Evolutionary conservation across 148 eudicot species (phyloP).

Genomic region (Amaranthus hypochondriacus): DNA sequence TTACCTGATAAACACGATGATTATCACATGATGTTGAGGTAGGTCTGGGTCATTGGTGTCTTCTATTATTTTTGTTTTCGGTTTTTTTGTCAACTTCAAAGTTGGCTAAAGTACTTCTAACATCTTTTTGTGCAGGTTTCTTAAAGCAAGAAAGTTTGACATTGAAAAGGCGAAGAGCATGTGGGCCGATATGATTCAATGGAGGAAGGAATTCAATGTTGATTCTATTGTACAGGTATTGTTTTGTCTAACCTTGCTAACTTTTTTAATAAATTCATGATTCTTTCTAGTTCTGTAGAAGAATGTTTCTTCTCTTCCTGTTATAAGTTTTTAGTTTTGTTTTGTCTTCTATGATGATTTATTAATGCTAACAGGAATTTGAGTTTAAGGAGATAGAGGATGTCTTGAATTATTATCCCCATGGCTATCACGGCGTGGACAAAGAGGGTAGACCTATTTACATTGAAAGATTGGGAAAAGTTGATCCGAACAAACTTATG

Average conservation of each 20-base stretch:
- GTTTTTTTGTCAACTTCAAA: background rate
- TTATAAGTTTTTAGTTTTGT: slow-evolving; percentile 10
- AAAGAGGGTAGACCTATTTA: slow-evolving; percentile 90
- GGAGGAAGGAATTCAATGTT: slow-evolving; percentile 67
- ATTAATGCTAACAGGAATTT: slow-evolving; percentile 49
- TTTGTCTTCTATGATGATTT: background rate
- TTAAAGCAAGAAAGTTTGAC: slow-evolving; percentile 73
- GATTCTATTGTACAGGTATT: slow-evolving; percentile 52
- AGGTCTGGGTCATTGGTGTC: background rate
- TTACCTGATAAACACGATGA: slow-evolving; percentile 60
- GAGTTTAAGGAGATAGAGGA: slow-evolving; percentile 75
- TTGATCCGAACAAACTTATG: slow-evolving; percentile 85
- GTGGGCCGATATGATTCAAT: slow-evolving; percentile 76
- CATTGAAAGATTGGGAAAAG: slow-evolving; percentile 84
- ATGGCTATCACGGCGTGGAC: slow-evolving; percentile 95
- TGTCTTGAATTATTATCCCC: slow-evolving; percentile 86
- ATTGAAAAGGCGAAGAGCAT: slow-evolving; percentile 66
- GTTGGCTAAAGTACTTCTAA: slow-evolving; percentile 1
- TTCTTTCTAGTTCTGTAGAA: background rate
- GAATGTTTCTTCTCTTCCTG: background rate
- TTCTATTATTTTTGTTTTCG: slow-evolving; percentile 1
- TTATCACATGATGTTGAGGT: slow-evolving; percentile 79
- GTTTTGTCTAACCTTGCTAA: background rate
- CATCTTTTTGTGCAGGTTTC: slow-evolving; percentile 35
- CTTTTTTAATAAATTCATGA: background rate